Percentiles rank a stretch among this genome's conserved stretches.
These are phyloP conservation scores for Cryptococcus sp. DNA, from an alignment of 1,284 basidiomycete species.

Conservation along the genomic window DNA sequence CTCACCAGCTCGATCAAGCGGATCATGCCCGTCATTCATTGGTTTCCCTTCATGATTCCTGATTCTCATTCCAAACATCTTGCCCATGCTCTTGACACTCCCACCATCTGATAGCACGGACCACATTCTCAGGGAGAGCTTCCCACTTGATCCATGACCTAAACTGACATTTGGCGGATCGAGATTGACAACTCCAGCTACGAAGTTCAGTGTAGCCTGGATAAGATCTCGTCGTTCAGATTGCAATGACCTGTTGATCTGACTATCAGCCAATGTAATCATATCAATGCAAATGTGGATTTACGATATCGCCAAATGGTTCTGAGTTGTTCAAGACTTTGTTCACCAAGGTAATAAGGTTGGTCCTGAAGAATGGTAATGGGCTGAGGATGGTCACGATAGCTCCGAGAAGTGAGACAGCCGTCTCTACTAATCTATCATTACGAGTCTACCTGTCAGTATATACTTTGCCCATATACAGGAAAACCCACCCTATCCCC, in stretches of 20 bases:
- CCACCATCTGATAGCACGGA: conserved; percentile 37
- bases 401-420: conserved; percentile 36
- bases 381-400: conserved; percentile 43
- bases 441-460: conserved; percentile 26
- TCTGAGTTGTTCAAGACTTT: conserved; percentile 37
- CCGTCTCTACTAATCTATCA: conserved; percentile 33
- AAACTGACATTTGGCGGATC: conserved; percentile 28
- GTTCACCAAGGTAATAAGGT: conserved; percentile 38
- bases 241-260: conserved; percentile 41
- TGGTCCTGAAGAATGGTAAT: conserved; percentile 46
- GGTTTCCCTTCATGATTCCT: conserved; percentile 40
- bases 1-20: conserved; percentile 40
- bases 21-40: conserved; percentile 35
- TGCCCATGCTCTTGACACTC: conserved; percentile 38
- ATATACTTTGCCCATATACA: background rate
- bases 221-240: conserved; percentile 42
- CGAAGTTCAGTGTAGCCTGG: conserved; percentile 35
- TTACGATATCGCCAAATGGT: conserved; percentile 37
- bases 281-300: conserved; percentile 3
- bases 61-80: conserved; percentile 44
- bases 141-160: conserved; percentile 18
- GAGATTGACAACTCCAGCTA: conserved; percentile 36
- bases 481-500: conserved; percentile 35
- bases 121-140: conserved; percentile 38
- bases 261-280: background rate